Percentiles rank a stretch among this genome's conserved stretches.
These are phyloP conservation scores for Aegilops tauschii DNA, from an alignment of 176 grass and related monocot species.

Conservation along the genomic window DNA sequence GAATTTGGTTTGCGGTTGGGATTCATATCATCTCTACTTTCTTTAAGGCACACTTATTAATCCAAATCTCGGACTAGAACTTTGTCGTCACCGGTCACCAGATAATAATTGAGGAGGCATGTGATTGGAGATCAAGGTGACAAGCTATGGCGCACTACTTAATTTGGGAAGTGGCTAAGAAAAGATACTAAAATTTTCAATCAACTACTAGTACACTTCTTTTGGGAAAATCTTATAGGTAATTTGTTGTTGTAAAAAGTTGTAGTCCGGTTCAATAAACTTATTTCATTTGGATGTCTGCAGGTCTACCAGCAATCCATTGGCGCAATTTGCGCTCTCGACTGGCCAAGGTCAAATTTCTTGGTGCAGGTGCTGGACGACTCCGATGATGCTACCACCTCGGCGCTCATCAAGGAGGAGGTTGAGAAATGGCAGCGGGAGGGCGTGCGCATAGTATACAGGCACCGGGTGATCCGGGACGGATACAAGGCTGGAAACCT, in stretches of 20 bases:
- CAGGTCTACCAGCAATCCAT: slow-evolving; percentile 97
- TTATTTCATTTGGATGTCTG: slow-evolving; percentile 27
- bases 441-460: slow-evolving; percentile 65
- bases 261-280: background rate
- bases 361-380: slow-evolving; percentile 83
- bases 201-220: background rate
- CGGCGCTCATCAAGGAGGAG: slow-evolving; percentile 68
- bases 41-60: slow-evolving; percentile 13
- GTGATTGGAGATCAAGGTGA: slow-evolving; percentile 1
- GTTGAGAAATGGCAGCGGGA: slow-evolving; percentile 73
- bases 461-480: slow-evolving; percentile 66
- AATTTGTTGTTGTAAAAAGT: background rate
- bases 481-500: slow-evolving; percentile 94
- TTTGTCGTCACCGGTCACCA: background rate
- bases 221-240: background rate
- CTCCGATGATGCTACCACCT: slow-evolving; percentile 66
- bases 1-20: slow-evolving; percentile 11
- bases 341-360: slow-evolving; percentile 71
- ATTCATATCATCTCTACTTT: background rate
- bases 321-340: slow-evolving; percentile 65
- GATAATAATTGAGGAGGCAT: slow-evolving; percentile 10
- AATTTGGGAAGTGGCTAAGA: background rate
- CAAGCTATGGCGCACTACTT: background rate
- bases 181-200: background rate
- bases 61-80: slow-evolving; percentile 14